Base-by-base conservation (phyloP, 805 yeast genomes). In the Phaffomyces thermotolerans region DNA sequence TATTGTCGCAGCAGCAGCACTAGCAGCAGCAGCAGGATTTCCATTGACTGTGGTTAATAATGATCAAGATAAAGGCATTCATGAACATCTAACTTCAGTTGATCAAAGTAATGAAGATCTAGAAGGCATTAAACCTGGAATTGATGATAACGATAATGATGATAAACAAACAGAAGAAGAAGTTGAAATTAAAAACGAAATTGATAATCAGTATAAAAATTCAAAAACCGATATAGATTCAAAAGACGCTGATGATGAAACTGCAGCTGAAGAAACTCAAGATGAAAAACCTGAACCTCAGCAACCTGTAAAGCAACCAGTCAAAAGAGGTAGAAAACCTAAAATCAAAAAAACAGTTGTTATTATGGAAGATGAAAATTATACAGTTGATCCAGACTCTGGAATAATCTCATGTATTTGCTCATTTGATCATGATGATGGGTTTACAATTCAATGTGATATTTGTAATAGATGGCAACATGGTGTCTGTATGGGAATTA, bases 381-480 rank as follows among this genome's bases (percentile, higher is more conserved):
- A 80, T 59, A 74, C 76, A 14, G 89, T 83, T 1, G 87, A 78
- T 51, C 84, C 87, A 5, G 95, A 90, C 59, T 72, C 91, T 2
- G 96, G 96, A 0, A 64, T 79, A 0, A 90, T 91, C 43, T 87
- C 95, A 2, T 91, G 98, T 65, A 78, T 90, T 8, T 91, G 98
- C 69, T 88, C 80, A 1, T 80, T 72, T 52, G 85, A 79, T 45
- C 95, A 87, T 47, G 96, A 88, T 64, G 93, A 91, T 53, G 97
- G 97, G 0, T 83, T 87, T 57, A 90, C 95, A 22, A 85, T 93
- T 49, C 98, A 93, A 65, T 93, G 99, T 66, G 96, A 89, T 60
- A 73, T 78, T 30, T 90, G 98, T 62, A 81, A 76, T 62, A 77
- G 95, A 49, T 90, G 97, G 97, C 96, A 90, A 60, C 98, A 90